Evolutionary conservation across 2,329 filamentous ascomycete species (phyloP).

Genomic region (Gliomastix tumulicola): DNA sequence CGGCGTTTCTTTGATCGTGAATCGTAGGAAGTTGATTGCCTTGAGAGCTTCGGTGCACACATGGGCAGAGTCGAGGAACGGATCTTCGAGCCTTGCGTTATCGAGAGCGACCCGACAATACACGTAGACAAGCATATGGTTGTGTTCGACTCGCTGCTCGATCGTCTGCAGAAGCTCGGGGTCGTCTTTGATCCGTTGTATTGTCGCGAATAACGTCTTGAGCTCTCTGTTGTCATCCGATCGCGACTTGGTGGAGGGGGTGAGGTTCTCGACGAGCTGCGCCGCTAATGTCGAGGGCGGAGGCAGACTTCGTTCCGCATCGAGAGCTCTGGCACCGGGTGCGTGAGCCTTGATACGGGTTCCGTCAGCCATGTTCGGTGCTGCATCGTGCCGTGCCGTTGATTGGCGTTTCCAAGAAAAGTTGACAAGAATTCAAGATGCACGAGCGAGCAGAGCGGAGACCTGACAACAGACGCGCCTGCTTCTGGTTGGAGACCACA

Average conservation of each 20-base stretch:
- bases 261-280: constrained; percentile 77
- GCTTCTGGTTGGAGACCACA: too few relatives aligned
- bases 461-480: too few relatives aligned
- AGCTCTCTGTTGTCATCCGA: constrained; percentile 67
- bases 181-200: constrained; percentile 46
- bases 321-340: constrained; percentile 9
- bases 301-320: constrained; percentile 17
- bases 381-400: constrained; percentile 17
- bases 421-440: too few relatives aligned
- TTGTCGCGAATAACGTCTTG: constrained; percentile 56
- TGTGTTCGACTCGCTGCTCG: constrained; percentile 65
- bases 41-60: constrained; percentile 56
- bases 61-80: constrained; percentile 52
- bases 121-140: constrained; percentile 80
- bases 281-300: constrained; percentile 81
- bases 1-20: constrained; percentile 70
- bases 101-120: constrained; percentile 75
- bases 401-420: too few relatives aligned
- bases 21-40: constrained; percentile 70
- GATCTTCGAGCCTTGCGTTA: constrained; percentile 58
- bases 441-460: too few relatives aligned
- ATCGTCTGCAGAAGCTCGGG: constrained; percentile 48
- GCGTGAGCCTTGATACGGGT: constrained; percentile 10
- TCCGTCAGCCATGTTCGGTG: constrained; percentile 18
- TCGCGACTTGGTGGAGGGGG: constrained; percentile 54